Percentiles rank a stretch among this genome's conserved stretches.
Conservation (phyloP, 371 early-diverging fungal genomes). For the Fennellomyces sp. region DNA sequence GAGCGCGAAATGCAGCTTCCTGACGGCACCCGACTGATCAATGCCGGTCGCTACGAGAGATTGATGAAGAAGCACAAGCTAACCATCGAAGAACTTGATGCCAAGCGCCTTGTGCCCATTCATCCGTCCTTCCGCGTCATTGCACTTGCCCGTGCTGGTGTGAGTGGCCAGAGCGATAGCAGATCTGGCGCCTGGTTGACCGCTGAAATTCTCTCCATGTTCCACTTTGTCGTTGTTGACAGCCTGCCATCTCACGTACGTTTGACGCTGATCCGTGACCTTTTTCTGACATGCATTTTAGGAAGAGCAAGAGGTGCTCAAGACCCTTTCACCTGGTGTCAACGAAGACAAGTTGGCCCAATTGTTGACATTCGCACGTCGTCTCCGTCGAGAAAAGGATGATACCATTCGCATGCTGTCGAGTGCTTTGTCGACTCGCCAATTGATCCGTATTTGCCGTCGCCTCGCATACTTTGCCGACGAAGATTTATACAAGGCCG, state of each 20-base stretch:
- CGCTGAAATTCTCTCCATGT: constrained; percentile 75
- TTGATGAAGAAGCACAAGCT: constrained; percentile 52
- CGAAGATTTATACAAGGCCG: constrained; percentile 68
- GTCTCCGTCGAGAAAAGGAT: constrained; percentile 67
- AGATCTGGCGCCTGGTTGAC: constrained; percentile 71
- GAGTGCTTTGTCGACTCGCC: constrained; percentile 71
- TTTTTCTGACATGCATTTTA: constrained; percentile 10
- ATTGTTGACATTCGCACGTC: constrained; percentile 66
- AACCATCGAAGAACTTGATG: constrained; percentile 51
- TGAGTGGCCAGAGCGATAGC: constrained; percentile 43
- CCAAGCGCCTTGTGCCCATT: constrained; percentile 58
- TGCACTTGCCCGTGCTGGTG: constrained; percentile 68
- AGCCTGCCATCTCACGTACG: constrained; percentile 52
- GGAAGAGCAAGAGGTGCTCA: constrained; percentile 69
- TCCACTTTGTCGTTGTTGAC: constrained; percentile 75
- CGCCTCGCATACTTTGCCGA: constrained; percentile 71
- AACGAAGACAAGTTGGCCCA: constrained; percentile 55
- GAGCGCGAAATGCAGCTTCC: constrained; percentile 80
- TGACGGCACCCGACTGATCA: constrained; percentile 69
- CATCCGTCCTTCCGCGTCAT: constrained; percentile 83
- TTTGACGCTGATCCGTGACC: background rate
- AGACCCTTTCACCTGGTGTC: constrained; percentile 67
- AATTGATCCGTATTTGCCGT: constrained; percentile 79
- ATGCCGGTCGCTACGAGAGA: constrained; percentile 58
- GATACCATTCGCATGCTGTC: constrained; percentile 68